phyloP scores from a whole-genome alignment of 192 early-diverging fungal genomes.

The Backusella circina region DNA sequence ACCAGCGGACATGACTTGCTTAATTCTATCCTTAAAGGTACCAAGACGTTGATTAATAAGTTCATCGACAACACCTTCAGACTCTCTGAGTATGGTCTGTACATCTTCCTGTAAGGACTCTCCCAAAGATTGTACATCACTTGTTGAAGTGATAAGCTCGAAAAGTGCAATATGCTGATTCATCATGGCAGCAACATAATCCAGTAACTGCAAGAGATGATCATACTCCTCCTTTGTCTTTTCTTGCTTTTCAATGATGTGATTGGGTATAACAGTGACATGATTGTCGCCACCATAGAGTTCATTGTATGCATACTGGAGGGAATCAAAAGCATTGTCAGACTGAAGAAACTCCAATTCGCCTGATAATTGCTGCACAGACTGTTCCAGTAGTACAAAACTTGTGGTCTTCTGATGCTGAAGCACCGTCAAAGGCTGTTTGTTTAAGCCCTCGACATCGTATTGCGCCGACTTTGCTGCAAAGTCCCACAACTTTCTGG shows the following conservation, averaged over 20 bases:
- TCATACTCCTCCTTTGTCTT: conserved; percentile 9
- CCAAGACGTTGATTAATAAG: background rate
- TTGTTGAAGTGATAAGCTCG: conserved; percentile 4
- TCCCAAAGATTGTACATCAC: conserved; percentile 10
- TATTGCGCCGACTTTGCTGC: conserved; percentile 21
- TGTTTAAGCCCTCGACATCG: background rate
- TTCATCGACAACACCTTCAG: background rate
- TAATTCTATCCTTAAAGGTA: background rate
- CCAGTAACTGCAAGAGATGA: background rate
- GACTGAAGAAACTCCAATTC: background rate
- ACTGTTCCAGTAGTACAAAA: background rate
- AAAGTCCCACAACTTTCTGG: conserved; percentile 24
- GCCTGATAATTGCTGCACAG: background rate
- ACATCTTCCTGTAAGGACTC: conserved; percentile 13
- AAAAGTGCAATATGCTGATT: conserved; percentile 10
- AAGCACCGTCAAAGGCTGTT: background rate
- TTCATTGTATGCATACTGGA: background rate
- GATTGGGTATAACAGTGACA: conserved; percentile 1
- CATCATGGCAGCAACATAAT: conserved; percentile 11
- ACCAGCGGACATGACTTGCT: background rate
- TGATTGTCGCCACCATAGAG: background rate
- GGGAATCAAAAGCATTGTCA: background rate
- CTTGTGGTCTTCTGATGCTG: background rate
- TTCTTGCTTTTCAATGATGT: conserved; percentile 15
- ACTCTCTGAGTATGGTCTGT: background rate